Conservation (phyloP, 2,329 filamentous ascomycete species). For the Trichoderma oligosporum region DNA sequence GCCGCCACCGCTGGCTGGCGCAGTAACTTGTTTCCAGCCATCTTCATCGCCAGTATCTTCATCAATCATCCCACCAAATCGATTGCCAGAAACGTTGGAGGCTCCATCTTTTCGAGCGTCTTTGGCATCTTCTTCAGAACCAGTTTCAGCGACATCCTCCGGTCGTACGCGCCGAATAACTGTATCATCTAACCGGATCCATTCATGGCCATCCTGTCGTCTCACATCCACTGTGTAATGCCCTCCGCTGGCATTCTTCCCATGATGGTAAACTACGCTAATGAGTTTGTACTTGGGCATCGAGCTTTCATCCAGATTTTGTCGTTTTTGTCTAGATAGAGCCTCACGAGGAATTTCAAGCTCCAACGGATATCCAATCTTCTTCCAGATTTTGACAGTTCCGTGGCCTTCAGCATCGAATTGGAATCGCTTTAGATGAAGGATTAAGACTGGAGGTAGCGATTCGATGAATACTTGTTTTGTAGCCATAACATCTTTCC, state of each 20-base stretch:
- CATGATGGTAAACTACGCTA: conserved; percentile 93
- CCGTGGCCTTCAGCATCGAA: conserved; percentile 78
- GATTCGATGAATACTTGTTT: conserved; percentile 96
- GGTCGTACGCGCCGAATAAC: conserved; percentile 77
- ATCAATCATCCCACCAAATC: conserved; percentile 68
- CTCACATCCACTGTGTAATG: conserved; percentile 98
- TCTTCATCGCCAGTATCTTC: conserved; percentile 64
- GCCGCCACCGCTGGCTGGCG: conserved; percentile 60
- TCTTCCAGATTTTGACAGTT: conserved; percentile 98
- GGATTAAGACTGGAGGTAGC: conserved; percentile 83
- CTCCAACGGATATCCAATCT: conserved; percentile 90
- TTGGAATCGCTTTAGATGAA: conserved; percentile 96
- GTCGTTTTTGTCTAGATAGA: conserved; percentile 68
- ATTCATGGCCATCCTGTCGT: conserved; percentile 89
- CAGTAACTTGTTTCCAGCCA: conserved; percentile 78
- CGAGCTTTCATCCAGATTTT: conserved; percentile 60
- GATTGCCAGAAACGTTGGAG: conserved; percentile 55
- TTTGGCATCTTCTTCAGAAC: conserved; percentile 68
- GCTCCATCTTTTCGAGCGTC: conserved; percentile 61
- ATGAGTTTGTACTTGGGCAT: conserved; percentile 82
- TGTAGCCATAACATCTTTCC: conserved; percentile 71
- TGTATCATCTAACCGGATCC: conserved; percentile 95
- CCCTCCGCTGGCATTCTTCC: conserved; percentile 90
- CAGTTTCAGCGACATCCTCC: conserved; percentile 82
- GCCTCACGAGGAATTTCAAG: conserved; percentile 90